Evolutionary conservation across 2,329 filamentous ascomycete species (phyloP).

Genomic region (Hymenoscyphus infarciens): DNA sequence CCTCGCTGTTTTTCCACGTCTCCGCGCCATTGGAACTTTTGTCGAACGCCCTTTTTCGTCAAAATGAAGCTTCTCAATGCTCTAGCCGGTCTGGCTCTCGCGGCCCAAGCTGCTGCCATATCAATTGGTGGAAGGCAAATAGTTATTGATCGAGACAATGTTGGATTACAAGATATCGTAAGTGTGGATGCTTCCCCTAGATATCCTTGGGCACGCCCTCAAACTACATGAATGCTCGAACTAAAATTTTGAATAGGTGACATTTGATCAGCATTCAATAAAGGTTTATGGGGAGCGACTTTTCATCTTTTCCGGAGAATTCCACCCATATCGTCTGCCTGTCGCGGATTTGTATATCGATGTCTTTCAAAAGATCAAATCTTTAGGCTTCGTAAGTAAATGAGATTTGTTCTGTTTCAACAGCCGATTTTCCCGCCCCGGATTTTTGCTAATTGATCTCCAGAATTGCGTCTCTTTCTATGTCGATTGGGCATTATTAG

Average conservation of each 20-base stretch:
- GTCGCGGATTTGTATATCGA: constrained; percentile 65
- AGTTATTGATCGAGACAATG: constrained; percentile 48
- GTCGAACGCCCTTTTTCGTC: neutral
- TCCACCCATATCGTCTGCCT: constrained; percentile 59
- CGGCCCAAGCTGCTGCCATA: constrained; percentile 43
- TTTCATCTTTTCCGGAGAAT: constrained; percentile 60
- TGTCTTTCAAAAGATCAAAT: constrained; percentile 78
- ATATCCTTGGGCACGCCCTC: neutral
- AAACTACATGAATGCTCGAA: neutral
- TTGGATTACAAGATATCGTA: constrained; percentile 53
- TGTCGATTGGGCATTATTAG: constrained; percentile 72
- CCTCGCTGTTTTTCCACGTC: neutral
- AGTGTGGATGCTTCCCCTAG: constrained; percentile 26
- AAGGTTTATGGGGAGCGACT: constrained; percentile 60
- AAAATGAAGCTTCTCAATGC: constrained; percentile 40
- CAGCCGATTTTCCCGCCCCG: neutral
- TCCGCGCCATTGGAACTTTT: neutral
- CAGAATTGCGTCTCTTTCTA: constrained; percentile 73
- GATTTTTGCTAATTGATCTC: neutral
- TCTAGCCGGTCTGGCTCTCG: constrained; percentile 38
- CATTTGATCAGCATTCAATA: constrained; percentile 61
- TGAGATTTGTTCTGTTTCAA: neutral
- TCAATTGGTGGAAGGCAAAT: constrained; percentile 48
- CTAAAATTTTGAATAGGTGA: constrained; percentile 39
- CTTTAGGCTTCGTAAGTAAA: constrained; percentile 57